These are phyloP conservation scores for Meredithiella fracta DNA, from an alignment of 2,329 filamentous ascomycete genomes.

Conservation along the genomic window DNA sequence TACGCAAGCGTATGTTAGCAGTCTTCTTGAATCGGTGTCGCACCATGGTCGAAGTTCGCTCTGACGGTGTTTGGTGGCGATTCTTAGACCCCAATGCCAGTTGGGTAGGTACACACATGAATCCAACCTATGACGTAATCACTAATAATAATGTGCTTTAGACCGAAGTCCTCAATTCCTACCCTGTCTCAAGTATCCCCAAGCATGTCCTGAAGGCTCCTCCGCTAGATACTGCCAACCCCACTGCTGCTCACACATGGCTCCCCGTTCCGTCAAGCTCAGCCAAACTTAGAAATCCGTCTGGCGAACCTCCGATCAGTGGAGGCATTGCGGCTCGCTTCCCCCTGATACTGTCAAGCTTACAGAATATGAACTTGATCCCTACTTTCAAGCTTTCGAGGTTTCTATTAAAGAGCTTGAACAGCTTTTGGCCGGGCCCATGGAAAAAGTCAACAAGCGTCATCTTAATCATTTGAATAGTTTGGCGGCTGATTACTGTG, in stretches of 20 bases:
- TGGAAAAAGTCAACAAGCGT: slow-evolving; percentile 90
- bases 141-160: slow-evolving; percentile 24
- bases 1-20: slow-evolving; percentile 89
- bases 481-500: slow-evolving; percentile 73
- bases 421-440: slow-evolving; percentile 70
- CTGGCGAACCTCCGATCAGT: slow-evolving; percentile 19
- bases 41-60: slow-evolving; percentile 77
- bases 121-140: slow-evolving; percentile 15
- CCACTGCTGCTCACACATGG: slow-evolving; percentile 69
- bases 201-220: slow-evolving; percentile 91
- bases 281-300: slow-evolving; percentile 49
- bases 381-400: slow-evolving; percentile 91
- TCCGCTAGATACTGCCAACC: slow-evolving; percentile 88
- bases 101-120: slow-evolving; percentile 49
- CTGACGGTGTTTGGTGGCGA: slow-evolving; percentile 93
- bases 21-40: slow-evolving; percentile 91
- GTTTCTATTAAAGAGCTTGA: slow-evolving; percentile 84
- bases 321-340: slow-evolving; percentile 39
- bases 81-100: slow-evolving; percentile 96
- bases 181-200: slow-evolving; percentile 77
- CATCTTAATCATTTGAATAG: slow-evolving; percentile 73
- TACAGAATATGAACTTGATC: slow-evolving; percentile 79
- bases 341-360: slow-evolving; percentile 57
- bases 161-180: slow-evolving; percentile 89
- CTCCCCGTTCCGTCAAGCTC: slow-evolving; percentile 74